Evolutionary conservation across 352 stramenopile species (phyloP).

Genomic region (Peronospora destructor): DNA sequence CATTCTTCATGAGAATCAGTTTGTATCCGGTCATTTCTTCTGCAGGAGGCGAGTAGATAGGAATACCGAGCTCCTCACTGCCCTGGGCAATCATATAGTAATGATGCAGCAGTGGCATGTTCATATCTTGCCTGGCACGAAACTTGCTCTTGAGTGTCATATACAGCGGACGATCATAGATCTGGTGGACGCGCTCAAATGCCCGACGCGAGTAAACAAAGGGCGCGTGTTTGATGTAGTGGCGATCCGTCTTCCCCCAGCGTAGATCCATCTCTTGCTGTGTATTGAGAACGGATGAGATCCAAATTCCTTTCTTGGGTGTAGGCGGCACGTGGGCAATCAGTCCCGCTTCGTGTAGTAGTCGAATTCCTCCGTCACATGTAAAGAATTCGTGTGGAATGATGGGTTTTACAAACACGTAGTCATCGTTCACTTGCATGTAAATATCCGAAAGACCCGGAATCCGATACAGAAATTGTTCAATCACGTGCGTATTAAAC

Average conservation of each 20-base stretch:
- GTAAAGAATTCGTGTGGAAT: constrained; percentile 80
- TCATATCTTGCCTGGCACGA: constrained; percentile 80
- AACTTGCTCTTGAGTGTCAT: constrained; percentile 84
- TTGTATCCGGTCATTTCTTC: constrained; percentile 82
- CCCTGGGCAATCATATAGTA: constrained; percentile 86
- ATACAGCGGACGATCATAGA: constrained; percentile 78
- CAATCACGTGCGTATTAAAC: constrained; percentile 87
- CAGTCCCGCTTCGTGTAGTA: constrained; percentile 67
- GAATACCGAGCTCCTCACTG: constrained; percentile 70
- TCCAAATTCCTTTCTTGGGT: constrained; percentile 82
- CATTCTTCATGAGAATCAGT: constrained; percentile 77
- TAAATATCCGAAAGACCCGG: constrained; percentile 81
- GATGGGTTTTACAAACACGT: constrained; percentile 81
- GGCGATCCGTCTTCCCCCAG: constrained; percentile 65
- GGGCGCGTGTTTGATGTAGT: constrained; percentile 87
- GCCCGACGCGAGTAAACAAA: constrained; percentile 83
- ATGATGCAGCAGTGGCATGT: constrained; percentile 81
- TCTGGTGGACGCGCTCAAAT: constrained; percentile 83
- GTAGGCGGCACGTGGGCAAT: constrained; percentile 73
- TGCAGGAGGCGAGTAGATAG: constrained; percentile 59
- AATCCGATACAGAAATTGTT: constrained; percentile 85
- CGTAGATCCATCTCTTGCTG: constrained; percentile 83
- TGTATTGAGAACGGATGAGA: constrained; percentile 83
- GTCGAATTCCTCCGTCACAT: constrained; percentile 75
- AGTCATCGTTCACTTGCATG: constrained; percentile 88